Evolutionary conservation across 2,329 filamentous ascomycete genomes (phyloP), one percentile per base, ranked within the genome.

Genomic region (Monosporascus sp.): DNA sequence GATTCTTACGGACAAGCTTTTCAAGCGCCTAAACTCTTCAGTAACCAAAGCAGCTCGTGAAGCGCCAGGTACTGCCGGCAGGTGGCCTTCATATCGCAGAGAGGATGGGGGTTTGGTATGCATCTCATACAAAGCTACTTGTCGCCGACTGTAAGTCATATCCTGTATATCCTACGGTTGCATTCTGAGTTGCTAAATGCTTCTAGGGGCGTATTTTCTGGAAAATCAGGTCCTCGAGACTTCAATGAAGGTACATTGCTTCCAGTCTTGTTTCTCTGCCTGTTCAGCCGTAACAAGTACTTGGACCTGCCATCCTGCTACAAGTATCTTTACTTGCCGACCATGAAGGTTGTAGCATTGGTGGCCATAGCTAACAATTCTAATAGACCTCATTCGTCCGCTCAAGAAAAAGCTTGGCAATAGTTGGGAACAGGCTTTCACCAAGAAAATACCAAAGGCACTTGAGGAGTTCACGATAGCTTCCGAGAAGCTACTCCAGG

Each of bases 171-270:
- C 8, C 9, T 31, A 31, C 27, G 8, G 11, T 27, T 16, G 19
- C 31, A 2, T 9, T 14, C 7, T 16, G 26, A 41, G 16, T 44
- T 37, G 20, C 50, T 59, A 52, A 59, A 47, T 19, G 1, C 11
- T 2, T 20, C n/a, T 37, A 63, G 61, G 20, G 61, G 61, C 5
- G 53, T 47, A 17, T 63, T 53, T 37, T 45, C 55, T 14, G 51
- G 53, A 14, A 45, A 8, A 26, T 2, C 2, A 3, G 56, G 58
- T 7, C 41, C 31, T 2, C 50, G 37, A 27, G 41, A 61, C 38
- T 63, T 63, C 50, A 63, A 63, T 37, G 53, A 54, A 56, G 61
- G 61, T 59, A 56, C 22, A 43, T 22, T 48, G 16, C 8, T 45
- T 17, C 11, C 6, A 20, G 14, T 3, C 4, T 31, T 31, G 17